A percentile compares a stretch with the other conserved stretches of the same genome.
Evolutionary conservation across 2,329 filamentous ascomycete genomes (phyloP).

Genomic region (Aspergillus candidus): DNA sequence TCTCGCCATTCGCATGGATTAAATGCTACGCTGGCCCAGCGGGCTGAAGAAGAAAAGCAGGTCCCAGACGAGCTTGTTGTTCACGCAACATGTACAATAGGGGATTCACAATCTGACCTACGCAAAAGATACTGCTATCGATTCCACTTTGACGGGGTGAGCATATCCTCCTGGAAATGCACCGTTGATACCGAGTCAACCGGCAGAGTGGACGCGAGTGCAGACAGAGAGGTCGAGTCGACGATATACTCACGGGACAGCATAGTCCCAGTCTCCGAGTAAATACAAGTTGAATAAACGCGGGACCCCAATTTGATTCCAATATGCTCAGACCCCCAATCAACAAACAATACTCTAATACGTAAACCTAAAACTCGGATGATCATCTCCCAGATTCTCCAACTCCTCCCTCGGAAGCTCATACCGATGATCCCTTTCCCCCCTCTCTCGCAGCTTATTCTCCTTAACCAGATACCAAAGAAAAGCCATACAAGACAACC

Average conservation of each 20-base stretch:
- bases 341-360: constrained; percentile 14
- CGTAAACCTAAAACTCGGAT: constrained; percentile 35
- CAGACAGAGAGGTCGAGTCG: background rate
- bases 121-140: constrained; percentile 11
- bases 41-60: no score
- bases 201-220: background rate
- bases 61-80: constrained; percentile 5
- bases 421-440: constrained; percentile 31
- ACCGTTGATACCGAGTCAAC: background rate
- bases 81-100: constrained; percentile 1
- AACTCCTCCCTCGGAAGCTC: constrained; percentile 30
- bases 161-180: constrained; percentile 21
- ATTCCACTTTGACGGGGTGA: constrained; percentile 25
- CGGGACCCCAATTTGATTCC: background rate
- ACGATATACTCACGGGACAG: background rate
- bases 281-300: background rate
- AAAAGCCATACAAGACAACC: constrained; percentile 24
- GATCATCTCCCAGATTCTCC: constrained; percentile 35
- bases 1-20: no score
- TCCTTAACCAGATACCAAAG: constrained; percentile 31
- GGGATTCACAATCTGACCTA: background rate
- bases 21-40: no score
- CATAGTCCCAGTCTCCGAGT: background rate
- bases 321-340: no score
- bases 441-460: constrained; percentile 30